Percentiles rank a stretch among this genome's conserved stretches.
phyloP scores from a whole-genome alignment of 2,329 filamentous ascomycete species.

The Acrocalymma vagum region DNA sequence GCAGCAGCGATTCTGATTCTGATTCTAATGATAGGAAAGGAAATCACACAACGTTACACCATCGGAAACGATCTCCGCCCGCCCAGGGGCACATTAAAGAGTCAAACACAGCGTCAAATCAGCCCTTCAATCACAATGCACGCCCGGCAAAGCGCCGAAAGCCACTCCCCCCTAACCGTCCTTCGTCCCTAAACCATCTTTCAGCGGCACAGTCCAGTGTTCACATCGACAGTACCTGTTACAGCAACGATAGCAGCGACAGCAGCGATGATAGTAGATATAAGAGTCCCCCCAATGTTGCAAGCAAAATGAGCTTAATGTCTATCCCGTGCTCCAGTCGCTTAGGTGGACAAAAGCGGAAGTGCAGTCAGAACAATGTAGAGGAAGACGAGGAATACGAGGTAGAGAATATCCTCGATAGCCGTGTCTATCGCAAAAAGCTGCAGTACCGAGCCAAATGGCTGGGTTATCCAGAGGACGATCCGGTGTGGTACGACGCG shows the following conservation, averaged over 20 bases:
- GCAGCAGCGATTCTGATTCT: conserved; percentile 8
- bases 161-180: not conserved
- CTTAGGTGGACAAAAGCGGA: conserved; percentile 1
- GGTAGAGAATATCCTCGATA: conserved; percentile 7
- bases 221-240: too few relatives aligned
- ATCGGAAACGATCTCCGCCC: conserved; percentile 14
- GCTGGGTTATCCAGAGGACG: conserved; percentile 5
- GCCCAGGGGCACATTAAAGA: conserved; percentile 11
- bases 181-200: conserved; percentile 1
- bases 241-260: too few relatives aligned
- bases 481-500: conserved; percentile 11
- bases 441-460: conserved; percentile 9
- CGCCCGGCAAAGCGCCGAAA: conserved; percentile 6
- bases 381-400: conserved; percentile 9
- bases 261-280: too few relatives aligned
- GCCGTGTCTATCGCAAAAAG: conserved; percentile 8
- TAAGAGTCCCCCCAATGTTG: not conserved
- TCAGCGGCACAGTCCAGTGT: conserved; percentile 1
- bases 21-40: conserved; percentile 4
- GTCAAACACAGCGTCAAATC: conserved; percentile 10
- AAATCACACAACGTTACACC: conserved; percentile 11
- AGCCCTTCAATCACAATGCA: conserved; percentile 6
- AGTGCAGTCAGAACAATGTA: not conserved
- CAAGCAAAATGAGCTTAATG: conserved; percentile 2
- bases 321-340: not conserved